Percentiles rank a stretch among this genome's conserved stretches.
Evolutionary conservation across 1,284 basidiomycete species (phyloP).

Genomic region (Jaminaea rosea): DNA sequence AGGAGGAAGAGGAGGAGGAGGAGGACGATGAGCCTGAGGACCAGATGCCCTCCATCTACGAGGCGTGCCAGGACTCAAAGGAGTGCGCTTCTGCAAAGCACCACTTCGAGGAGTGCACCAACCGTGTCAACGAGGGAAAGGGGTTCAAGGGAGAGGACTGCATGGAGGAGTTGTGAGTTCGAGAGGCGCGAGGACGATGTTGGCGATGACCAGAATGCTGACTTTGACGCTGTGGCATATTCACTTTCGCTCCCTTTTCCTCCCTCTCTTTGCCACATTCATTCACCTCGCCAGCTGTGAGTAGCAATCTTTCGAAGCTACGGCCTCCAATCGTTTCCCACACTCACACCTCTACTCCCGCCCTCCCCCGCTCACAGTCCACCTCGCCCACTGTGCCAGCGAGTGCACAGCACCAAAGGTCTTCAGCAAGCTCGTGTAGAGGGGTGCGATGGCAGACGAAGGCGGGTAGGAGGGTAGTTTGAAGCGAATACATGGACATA

Average conservation of each 20-base stretch:
- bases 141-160: constrained; percentile 45
- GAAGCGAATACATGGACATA: too few relatives aligned
- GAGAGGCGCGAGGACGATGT: not conserved
- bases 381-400: constrained; percentile 9
- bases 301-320: not conserved
- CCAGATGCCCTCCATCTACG: constrained; percentile 12
- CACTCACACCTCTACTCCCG: not conserved
- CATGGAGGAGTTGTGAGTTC: constrained; percentile 46
- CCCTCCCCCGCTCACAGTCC: constrained; percentile 4
- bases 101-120: constrained; percentile 46
- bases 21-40: constrained; percentile 28
- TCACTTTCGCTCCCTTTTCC: not conserved
- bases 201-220: not conserved
- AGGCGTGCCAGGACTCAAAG: constrained; percentile 44
- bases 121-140: constrained; percentile 41
- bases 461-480: too few relatives aligned
- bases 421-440: constrained; percentile 9
- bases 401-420: constrained; percentile 8
- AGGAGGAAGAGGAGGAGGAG: constrained; percentile 30
- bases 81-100: constrained; percentile 38
- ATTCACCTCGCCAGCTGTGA: not conserved
- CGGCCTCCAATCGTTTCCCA: too few relatives aligned
- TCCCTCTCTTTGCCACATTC: not conserved
- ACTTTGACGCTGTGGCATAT: not conserved
- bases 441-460: too few relatives aligned